Conservation (phyloP, 2,329 filamentous ascomycete genomes). For the Tolypocladium amazonense region DNA sequence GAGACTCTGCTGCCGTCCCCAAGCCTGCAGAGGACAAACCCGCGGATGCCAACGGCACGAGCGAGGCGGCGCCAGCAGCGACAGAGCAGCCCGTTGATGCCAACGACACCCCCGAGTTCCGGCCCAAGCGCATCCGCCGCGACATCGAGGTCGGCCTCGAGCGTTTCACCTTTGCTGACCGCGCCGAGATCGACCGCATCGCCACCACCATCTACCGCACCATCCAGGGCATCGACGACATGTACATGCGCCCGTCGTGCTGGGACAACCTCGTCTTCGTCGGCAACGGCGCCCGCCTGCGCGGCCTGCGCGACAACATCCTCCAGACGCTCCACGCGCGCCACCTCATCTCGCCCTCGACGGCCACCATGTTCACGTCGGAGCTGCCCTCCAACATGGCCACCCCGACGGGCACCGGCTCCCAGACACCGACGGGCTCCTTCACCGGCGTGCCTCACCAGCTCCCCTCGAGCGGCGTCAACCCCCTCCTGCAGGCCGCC, state of each 20-base stretch:
- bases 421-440: constrained; percentile 72
- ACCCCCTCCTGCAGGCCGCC: constrained; percentile 84
- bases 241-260: constrained; percentile 71
- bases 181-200: constrained; percentile 70
- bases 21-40: not conserved
- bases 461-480: constrained; percentile 54
- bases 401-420: constrained; percentile 80
- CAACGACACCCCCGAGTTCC: constrained; percentile 26
- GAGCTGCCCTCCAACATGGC: constrained; percentile 91
- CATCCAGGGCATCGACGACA: constrained; percentile 72
- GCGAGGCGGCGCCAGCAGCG: not conserved
- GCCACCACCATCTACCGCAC: constrained; percentile 75
- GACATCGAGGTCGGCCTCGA: constrained; percentile 71
- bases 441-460: constrained; percentile 45
- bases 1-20: not conserved
- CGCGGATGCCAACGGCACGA: not conserved
- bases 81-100: not conserved
- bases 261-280: constrained; percentile 92
- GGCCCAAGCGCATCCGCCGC: constrained; percentile 47
- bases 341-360: constrained; percentile 84
- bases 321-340: constrained; percentile 68
- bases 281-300: constrained; percentile 66
- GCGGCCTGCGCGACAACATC: constrained; percentile 83
- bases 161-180: constrained; percentile 58
- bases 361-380: constrained; percentile 92